Percentiles rank a stretch among this genome's conserved stretches.
Evolutionary conservation across 208 protist genomes (phyloP).

Genomic region (Acanthamoeba royreba): DNA sequence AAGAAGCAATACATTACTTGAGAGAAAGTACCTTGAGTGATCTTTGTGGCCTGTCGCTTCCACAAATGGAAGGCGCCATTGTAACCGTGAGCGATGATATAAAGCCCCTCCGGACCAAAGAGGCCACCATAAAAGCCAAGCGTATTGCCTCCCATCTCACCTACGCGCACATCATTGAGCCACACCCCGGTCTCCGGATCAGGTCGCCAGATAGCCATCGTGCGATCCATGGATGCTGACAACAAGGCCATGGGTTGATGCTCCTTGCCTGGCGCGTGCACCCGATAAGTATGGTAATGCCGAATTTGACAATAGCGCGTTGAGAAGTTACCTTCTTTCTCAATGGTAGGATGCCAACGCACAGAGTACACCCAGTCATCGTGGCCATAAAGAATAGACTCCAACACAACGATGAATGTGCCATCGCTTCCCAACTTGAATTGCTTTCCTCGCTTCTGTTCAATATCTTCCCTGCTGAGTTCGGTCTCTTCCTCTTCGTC

Average conservation of each 20-base stretch:
- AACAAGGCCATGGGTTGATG: constrained; percentile 63
- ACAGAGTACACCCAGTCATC: constrained; percentile 75
- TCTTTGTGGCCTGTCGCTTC: neutral
- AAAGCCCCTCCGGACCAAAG: constrained; percentile 6
- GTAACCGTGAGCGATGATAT: constrained; percentile 68
- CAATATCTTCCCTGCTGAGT: neutral
- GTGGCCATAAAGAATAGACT: constrained; percentile 67
- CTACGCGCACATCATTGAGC: constrained; percentile 61
- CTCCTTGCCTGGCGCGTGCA: neutral
- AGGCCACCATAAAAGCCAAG: constrained; percentile 66
- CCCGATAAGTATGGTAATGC: neutral
- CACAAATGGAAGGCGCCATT: constrained; percentile 72
- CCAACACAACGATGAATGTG: constrained; percentile 35
- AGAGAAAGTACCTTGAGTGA: neutral
- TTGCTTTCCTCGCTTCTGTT: constrained; percentile 24
- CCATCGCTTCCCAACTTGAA: neutral
- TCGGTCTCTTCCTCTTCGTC: neutral
- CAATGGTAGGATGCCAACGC: constrained; percentile 54
- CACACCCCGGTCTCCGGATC: constrained; percentile 54
- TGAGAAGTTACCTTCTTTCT: neutral
- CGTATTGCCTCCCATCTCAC: constrained; percentile 76
- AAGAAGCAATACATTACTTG: neutral
- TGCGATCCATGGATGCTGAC: constrained; percentile 73
- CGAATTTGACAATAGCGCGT: neutral
- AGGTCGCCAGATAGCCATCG: constrained; percentile 70